Percentiles rank a stretch among this genome's conserved stretches.
These are phyloP conservation scores for Pinus tabuliformis DNA, from an alignment of 75 land plant species.

Conservation along the genomic window DNA sequence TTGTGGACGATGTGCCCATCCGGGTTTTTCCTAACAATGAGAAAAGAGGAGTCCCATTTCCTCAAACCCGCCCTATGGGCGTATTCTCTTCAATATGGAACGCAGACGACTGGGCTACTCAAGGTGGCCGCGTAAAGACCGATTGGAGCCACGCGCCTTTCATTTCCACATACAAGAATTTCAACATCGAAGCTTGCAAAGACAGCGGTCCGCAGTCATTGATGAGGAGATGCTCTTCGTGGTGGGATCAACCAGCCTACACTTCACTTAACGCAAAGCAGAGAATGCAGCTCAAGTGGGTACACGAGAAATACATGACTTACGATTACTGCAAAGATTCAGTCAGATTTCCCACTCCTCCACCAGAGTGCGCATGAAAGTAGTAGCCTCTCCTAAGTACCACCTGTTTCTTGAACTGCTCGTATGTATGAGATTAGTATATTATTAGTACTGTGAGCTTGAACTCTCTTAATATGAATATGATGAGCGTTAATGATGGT, in stretches of 20 bases:
- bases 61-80: conserved; percentile 28
- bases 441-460: too few relatives aligned
- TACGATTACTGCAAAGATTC: conserved; percentile 66
- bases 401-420: too few relatives aligned
- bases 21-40: conserved; percentile 33
- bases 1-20: conserved; percentile 16
- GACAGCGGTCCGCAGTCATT: conserved; percentile 12
- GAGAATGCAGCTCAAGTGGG: conserved; percentile 66
- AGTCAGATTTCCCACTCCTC: conserved; percentile 40
- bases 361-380: conserved; percentile 33
- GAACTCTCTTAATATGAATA: too few relatives aligned
- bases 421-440: too few relatives aligned
- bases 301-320: conserved; percentile 44
- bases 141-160: conserved; percentile 74
- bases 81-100: conserved; percentile 43
- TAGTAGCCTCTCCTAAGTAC: background rate
- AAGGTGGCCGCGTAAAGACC: conserved; percentile 66
- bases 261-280: conserved; percentile 48
- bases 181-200: conserved; percentile 53
- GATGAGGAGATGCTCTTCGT: conserved; percentile 16
- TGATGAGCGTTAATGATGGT: too few relatives aligned
- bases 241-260: conserved; percentile 58
- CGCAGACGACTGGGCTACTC: conserved; percentile 85
- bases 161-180: conserved; percentile 50
- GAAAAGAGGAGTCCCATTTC: conserved; percentile 29